Base-by-base conservation (phyloP, 495 filamentous ascomycete genomes). In the Tuber umbilicatum region DNA sequence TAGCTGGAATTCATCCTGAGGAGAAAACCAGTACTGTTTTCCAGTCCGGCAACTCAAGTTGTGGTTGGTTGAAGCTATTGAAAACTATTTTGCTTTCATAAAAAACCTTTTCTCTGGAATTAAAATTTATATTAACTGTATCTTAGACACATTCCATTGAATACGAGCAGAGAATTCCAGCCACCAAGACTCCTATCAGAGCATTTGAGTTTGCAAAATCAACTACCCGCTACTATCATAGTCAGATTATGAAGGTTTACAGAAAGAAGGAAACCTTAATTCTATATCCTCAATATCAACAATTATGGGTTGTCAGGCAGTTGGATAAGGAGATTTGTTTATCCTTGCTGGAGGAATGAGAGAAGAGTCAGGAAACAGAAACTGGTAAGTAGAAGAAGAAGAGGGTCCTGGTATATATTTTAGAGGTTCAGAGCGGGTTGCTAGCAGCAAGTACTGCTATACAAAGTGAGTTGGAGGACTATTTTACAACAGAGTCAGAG, bases 161-260 rank as follows among this genome's bases (percentile, higher is more conserved):
- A 3, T 77, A 72, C 23, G 19, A 38, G 0, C 40, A 71, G 19
- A 1, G 37, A 21, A 67, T 77, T 19, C 41, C 69, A 17, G 72
- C 69, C 21, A 68, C 42, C 7, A 37, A 35, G 27, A 72, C 55
- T 7, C 55, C 50, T 1, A 69, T 37, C 0, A 27, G 42, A 67
- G 41, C 72, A 0, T 74, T 71, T 74, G 55, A 77, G 9, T 77
- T 39, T 50, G 68, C 75, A 2, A 42, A 40, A 23, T 39, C 35
- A 23, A 60, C 68, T 39, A 72, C 70, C 35, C 14, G 17, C 2
- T 76, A 47, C 19, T 47, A 72, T 16, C 69, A 76, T 21, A 19
- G 37, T 9, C 72, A 76, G 21, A 70, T 76, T 1, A 68, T 68
- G 2, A 76, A 69, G 6, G 68, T 23, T 2, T 76, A 74, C 6